phyloP scores from a whole-genome alignment of 768 basidiomycete species.

The Mycena pura region DNA sequence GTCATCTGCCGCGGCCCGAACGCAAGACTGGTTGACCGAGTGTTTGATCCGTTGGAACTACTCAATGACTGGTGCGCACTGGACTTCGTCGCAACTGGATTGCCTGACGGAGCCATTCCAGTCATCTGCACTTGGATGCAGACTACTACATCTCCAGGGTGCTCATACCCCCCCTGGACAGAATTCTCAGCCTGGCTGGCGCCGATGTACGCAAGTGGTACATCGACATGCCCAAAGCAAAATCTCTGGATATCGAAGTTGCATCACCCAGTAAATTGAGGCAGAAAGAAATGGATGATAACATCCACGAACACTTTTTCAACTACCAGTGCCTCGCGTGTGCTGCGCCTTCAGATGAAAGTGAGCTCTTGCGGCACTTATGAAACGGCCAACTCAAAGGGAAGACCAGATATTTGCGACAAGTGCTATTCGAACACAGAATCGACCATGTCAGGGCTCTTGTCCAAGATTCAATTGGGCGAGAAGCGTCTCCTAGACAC shows the following conservation, averaged over 20 bases:
- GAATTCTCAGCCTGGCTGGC: constrained; percentile 91
- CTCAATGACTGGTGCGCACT: constrained; percentile 61
- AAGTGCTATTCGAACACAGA: constrained; percentile 59
- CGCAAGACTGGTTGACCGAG: constrained; percentile 74
- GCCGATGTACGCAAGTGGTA: constrained; percentile 90
- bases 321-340: constrained; percentile 77
- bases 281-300: constrained; percentile 39
- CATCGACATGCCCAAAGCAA: constrained; percentile 78
- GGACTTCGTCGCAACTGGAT: background rate
- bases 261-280: constrained; percentile 31
- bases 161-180: constrained; percentile 87
- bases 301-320: constrained; percentile 80
- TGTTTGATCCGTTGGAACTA: constrained; percentile 75
- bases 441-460: constrained; percentile 62
- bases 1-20: constrained; percentile 77
- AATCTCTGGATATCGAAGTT: constrained; percentile 40
- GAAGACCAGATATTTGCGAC: constrained; percentile 66
- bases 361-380: too few relatives aligned
- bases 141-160: constrained; percentile 87
- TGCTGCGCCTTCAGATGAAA: constrained; percentile 57
- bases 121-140: constrained; percentile 80
- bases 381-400: too few relatives aligned
- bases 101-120: constrained; percentile 35
- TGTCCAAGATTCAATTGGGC: constrained; percentile 57
- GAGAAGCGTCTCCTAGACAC: constrained; percentile 62